Base-by-base conservation (phyloP, 495 filamentous ascomycete genomes). In the Cryomyces antarcticus region DNA sequence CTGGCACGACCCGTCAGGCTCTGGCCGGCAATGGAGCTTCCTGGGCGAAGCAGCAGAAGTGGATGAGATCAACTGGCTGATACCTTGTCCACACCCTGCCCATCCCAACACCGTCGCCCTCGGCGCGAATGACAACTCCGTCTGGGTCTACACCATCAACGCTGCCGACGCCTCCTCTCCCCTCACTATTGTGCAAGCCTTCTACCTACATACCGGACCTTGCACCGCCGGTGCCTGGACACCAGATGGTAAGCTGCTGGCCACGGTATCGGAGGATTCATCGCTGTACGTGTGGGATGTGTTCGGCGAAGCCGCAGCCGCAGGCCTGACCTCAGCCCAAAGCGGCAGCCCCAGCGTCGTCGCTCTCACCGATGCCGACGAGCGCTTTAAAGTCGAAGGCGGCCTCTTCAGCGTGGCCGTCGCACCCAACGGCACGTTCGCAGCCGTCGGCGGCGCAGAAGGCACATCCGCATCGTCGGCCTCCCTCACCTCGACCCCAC, bases 141-240 rank as follows among this genome's bases (percentile, higher is more conserved):
- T 93, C 5, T 99, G 92, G 92, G 79, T 99, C 5, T 89, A 95
- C 62, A 76, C 72, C 5, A 69, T 96, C 53, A 79, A 92, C 51
- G 58, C 70, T 13, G 61, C 64, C 6, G 74, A 82, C 49, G 41
- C 65, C 56, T 60, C 61, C 49, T 70, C 66, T 38, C 71, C 71
- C 4, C 67, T 96, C 45, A 74, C 77, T 39, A 86, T 96, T 56
- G 68, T 88, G 17, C 84, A 95, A 61, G 74, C 76, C 36, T 92
- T 86, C 64, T 93, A 89, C 67, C 67, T 88, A 30, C 89, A 96
- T 58, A 92, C 85, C 5, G 78, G 58, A 7, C 64, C 82, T 7
- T 89, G 81, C 55, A 93, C 89, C 2, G 89, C 92, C 4, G 89
- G 92, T 41, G 67, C 81, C 3, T 99, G 89, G 88, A 78, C 80